Percentiles rank a stretch among this genome's conserved stretches.
Evolutionary conservation across 2,329 filamentous ascomycete genomes (phyloP).

Genomic region (Nothomitra cinnamomea): DNA sequence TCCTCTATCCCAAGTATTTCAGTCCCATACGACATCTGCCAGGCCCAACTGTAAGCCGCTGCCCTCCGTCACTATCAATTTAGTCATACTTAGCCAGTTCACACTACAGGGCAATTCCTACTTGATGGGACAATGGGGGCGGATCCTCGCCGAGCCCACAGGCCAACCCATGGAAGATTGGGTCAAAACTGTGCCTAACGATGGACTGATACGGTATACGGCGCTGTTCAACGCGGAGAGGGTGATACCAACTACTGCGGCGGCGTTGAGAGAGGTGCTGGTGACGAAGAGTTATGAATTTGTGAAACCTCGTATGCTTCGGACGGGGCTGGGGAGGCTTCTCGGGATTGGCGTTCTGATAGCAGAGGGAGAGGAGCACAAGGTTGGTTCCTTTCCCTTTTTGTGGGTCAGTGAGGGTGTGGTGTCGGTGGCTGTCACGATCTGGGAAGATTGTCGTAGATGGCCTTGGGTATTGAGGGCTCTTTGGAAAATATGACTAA

Average conservation of each 20-base stretch:
- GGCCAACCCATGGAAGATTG: conserved; percentile 24
- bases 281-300: conserved; percentile 55
- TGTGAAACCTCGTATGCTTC: conserved; percentile 39
- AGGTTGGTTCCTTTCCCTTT: conserved; percentile 24
- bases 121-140: conserved; percentile 28
- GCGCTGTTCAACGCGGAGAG: conserved; percentile 29
- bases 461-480: too few species aligned
- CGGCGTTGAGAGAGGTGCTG: conserved; percentile 34
- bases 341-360: conserved; percentile 38
- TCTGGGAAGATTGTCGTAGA: too few species aligned
- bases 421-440: too few species aligned
- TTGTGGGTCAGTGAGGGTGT: not conserved
- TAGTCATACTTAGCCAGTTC: not conserved
- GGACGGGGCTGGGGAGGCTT: conserved; percentile 19
- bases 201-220: conserved; percentile 36
- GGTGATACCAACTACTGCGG: conserved; percentile 28
- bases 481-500: too few species aligned
- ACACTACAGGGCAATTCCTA: conserved; percentile 22
- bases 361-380: conserved; percentile 84
- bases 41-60: conserved; percentile 27
- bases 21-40: conserved; percentile 42
- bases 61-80: not conserved
- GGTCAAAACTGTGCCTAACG: conserved; percentile 35
- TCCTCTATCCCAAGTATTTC: conserved; percentile 41
- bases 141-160: conserved; percentile 22